Conservation (phyloP, 2,329 filamentous ascomycete genomes). For the Didymella pomorum region DNA sequence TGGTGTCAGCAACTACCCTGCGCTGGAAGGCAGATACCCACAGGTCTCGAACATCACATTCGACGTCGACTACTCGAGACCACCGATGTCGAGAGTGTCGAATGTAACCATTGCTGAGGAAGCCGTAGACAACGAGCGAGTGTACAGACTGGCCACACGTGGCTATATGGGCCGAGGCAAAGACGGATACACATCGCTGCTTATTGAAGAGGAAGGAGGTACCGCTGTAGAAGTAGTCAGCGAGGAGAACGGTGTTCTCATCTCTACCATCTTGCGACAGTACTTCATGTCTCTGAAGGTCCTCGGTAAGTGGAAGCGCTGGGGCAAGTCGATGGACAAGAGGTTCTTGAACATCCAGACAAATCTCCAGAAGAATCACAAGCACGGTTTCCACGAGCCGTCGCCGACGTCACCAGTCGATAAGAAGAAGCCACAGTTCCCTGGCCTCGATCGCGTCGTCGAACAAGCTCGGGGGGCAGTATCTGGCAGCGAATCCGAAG, state of each 20-base stretch:
- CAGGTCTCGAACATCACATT: conserved; percentile 87
- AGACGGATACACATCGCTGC: conserved; percentile 80
- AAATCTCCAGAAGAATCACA: conserved; percentile 63
- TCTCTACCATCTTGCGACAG: conserved; percentile 85
- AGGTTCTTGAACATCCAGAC: conserved; percentile 74
- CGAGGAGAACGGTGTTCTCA: conserved; percentile 86
- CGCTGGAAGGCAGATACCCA: conserved; percentile 82
- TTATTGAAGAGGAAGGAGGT: conserved; percentile 80
- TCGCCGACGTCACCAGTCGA: conserved; percentile 36
- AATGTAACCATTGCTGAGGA: conserved; percentile 68
- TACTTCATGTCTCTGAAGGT: conserved; percentile 90
- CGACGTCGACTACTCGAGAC: conserved; percentile 70
- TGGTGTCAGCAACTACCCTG: conserved; percentile 79
- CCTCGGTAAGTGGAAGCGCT: conserved; percentile 79
- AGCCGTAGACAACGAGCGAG: conserved; percentile 67
- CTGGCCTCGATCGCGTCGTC: conserved; percentile 24
- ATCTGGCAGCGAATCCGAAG: conserved; percentile 36
- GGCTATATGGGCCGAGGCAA: conserved; percentile 91
- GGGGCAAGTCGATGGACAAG: conserved; percentile 66
- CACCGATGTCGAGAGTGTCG: conserved; percentile 69
- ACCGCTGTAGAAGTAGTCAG: conserved; percentile 78
- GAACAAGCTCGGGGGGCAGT: conserved; percentile 21
- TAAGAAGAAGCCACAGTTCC: conserved; percentile 22
- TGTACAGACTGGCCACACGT: conserved; percentile 79
- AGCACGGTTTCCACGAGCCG: conserved; percentile 58